Evolutionary conservation across 1,284 basidiomycete genomes (phyloP), one percentile per base, ranked within the genome.

Genomic region (Tylopilus orsonianus): DNA sequence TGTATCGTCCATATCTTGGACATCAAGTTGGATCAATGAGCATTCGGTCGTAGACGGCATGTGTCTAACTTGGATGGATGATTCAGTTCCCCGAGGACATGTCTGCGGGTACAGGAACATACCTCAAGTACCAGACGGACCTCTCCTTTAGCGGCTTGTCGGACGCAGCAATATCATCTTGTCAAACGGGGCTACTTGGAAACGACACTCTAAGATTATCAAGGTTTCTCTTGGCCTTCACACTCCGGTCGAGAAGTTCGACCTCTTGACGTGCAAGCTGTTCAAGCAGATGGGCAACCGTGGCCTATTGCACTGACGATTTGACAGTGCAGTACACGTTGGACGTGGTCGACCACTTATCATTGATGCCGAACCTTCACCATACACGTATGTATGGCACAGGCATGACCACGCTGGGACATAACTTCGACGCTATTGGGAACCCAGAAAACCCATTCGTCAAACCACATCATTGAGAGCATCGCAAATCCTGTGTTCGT

Each of bases 1-100:
- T 50, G 44, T 39, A 41, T 45, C 7, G 20, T 46, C 14, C 43
- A 50, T 5, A 18, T 50, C 33, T 22, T 50, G 39, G 48, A 50
- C 20, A 45, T 38, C 33, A 41, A 41, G 26, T 38, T 44, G 14
- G 4, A 13, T 18, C 23, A 6, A 8, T 5, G 3, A 12, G 23
- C 14, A 2, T 19, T 14, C 13, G 3, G 3, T 29, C 22, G 10
- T 33, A 6, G 9, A 29, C 2, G 10, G 13, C 18, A 7, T 8
- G 6, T 35, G 3, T 29, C n/a, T 29, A n/a, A 44, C 26, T 26
- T 29, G 8, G 9, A 37, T 4, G 27, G 5, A 32, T 24, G 8
- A 5, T 19, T 20, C 30, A 49, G 48, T 16, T 49, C 4, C 42
- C 43, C 8, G 30, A 45, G 12, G 19, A 35, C 24, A 37, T 45